Evolutionary conservation across 78 protist species (phyloP).

Genomic region (Dictyostelium firmibasis): DNA sequence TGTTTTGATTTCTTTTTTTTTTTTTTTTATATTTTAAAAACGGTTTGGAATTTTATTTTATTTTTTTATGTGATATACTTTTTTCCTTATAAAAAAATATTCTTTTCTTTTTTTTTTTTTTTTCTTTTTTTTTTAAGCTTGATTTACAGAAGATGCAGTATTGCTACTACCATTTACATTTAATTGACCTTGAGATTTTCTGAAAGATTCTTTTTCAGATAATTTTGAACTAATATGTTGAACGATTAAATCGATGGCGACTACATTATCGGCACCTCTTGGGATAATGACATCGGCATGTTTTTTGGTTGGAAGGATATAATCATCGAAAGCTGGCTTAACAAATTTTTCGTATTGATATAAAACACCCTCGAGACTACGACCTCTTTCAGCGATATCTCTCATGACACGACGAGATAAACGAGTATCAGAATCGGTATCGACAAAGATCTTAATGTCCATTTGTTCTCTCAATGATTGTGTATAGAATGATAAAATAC

Average conservation of each 20-base stretch:
- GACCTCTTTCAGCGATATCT: conserved; percentile 87
- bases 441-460: conserved; percentile 90
- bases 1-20: neutral
- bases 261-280: conserved; percentile 82
- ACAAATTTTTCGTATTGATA: conserved; percentile 82
- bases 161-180: neutral
- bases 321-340: conserved; percentile 91
- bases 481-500: conserved; percentile 83
- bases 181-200: conserved; percentile 13
- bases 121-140: neutral
- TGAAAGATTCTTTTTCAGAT: conserved; percentile 27
- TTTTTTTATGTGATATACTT: neutral
- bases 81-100: too few relatives aligned
- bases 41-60: neutral
- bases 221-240: conserved; percentile 68
- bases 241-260: conserved; percentile 73
- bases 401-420: conserved; percentile 85
- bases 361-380: conserved; percentile 83
- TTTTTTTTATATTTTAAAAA: neutral
- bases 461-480: conserved; percentile 66
- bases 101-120: neutral
- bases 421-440: conserved; percentile 87
- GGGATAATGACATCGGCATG: conserved; percentile 90
- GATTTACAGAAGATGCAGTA: neutral
- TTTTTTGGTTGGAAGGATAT: conserved; percentile 86